Evolutionary conservation across 108 stramenopile genomes (phyloP), one percentile per base, ranked within the genome.

Genomic region (Bacterosira constricta): DNA sequence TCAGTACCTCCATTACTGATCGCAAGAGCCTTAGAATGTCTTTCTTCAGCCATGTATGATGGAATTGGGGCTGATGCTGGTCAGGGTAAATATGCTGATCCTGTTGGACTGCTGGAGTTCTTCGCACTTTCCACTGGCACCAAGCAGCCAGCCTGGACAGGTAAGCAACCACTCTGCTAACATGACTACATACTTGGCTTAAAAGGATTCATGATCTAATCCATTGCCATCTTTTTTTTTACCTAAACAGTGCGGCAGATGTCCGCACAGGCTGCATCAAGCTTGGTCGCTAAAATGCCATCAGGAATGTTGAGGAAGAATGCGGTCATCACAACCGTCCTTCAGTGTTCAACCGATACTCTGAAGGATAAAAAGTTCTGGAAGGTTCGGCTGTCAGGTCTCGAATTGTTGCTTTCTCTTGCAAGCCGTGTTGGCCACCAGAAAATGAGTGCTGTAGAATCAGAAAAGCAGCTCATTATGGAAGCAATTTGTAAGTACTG

Each of bases 301-400:
- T 58, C 62, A 1, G 45, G 65, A 42, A 23, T 51, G n/a, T 60
- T 93, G 46, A 65, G 75, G 27, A 81, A 69, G 59, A 80, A 65
- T 35, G 66, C 60, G 37, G 42, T 46, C n/a, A 75, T 69, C 10
- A 64, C 78, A 15, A 64, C 42, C 26, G 23, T 87, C 2, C 67
- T 90, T 25, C 73, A 82, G 17, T 79, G 69, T 51, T 80, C 86
- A 18, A 37, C 63, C 3, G 51, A 65, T 6, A 79, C 90, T 18
- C 38, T 85, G 41, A 85, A 84, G 49, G 93, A 94, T 63, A 83
- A 80, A 61, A 90, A 90, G 66, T 94, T 94, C 64, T 94, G 90
- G 93, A 85, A 80, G 78, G 93, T 94, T n/a, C 64, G 80, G 46
- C 65, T 23, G 29, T 63, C 67, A 83, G 92, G 55, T 60, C 69